These are phyloP conservation scores for Kwoniella pini DNA, from an alignment of 768 basidiomycete genomes.

Conservation along the genomic window DNA sequence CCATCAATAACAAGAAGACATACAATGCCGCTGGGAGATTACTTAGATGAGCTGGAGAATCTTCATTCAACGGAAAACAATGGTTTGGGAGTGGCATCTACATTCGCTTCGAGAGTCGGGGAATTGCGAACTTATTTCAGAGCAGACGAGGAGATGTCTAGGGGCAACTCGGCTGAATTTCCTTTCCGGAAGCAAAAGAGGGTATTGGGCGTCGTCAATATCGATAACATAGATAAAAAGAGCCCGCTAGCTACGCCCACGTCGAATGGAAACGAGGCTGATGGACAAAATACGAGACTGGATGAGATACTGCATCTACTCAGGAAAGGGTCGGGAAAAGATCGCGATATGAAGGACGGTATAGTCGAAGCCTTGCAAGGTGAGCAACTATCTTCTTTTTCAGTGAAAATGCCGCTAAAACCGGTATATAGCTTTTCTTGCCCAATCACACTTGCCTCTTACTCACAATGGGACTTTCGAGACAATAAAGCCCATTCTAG, in stretches of 20 bases:
- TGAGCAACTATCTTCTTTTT: background rate
- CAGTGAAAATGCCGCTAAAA: background rate
- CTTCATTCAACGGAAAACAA: background rate
- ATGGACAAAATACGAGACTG: background rate
- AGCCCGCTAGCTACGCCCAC: background rate
- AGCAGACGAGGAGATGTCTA: background rate
- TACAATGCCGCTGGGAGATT: conserved; percentile 9
- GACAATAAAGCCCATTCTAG: background rate
- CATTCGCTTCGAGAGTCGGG: background rate
- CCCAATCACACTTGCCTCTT: background rate
- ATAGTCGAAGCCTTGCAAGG: background rate
- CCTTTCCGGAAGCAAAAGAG: conserved; percentile 10
- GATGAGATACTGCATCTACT: background rate
- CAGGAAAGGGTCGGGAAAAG: background rate
- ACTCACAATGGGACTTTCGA: background rate
- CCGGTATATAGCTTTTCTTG: background rate
- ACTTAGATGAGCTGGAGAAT: background rate
- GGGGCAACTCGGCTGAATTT: conserved; percentile 21
- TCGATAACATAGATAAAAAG: background rate
- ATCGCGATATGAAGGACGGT: background rate
- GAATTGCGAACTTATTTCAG: conserved; percentile 1
- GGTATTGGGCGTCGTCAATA: conserved; percentile 14
- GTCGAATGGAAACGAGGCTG: background rate
- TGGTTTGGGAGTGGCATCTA: conserved; percentile 12
- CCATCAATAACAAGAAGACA: conserved; percentile 23